Conservation (phyloP, 140 eudicot species). For the Anethum foeniculum region DNA sequence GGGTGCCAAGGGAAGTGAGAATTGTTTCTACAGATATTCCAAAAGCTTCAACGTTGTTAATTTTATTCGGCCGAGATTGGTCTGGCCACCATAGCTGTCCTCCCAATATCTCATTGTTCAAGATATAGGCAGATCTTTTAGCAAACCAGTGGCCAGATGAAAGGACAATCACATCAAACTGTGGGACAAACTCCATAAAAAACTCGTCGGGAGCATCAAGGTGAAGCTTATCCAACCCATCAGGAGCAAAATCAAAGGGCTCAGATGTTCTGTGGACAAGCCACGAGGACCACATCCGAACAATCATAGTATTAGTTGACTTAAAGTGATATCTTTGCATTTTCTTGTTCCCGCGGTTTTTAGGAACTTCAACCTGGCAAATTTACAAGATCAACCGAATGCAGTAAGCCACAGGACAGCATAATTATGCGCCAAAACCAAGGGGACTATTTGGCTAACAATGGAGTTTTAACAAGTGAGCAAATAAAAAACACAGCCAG, state of each 20-base stretch:
- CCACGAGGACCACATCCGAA: slow-evolving; percentile 98
- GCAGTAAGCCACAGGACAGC: neutral
- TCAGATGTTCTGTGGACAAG: slow-evolving; percentile 70
- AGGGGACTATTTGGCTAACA: neutral
- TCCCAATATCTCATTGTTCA: slow-evolving; percentile 86
- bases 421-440: neutral
- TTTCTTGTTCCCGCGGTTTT: slow-evolving; percentile 63
- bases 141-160: slow-evolving; percentile 99
- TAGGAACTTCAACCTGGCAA: slow-evolving; percentile 74
- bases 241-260: slow-evolving; percentile 58
- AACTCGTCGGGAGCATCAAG: slow-evolving; percentile 75
- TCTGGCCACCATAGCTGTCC: slow-evolving; percentile 91
- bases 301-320: slow-evolving; percentile 74
- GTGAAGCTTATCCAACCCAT: slow-evolving; percentile 70
- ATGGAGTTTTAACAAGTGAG: neutral
- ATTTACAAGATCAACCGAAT: slow-evolving; percentile 5
- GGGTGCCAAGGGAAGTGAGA: slow-evolving; percentile 60
- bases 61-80: slow-evolving; percentile 37
- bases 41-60: slow-evolving; percentile 62
- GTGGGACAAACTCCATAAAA: slow-evolving; percentile 46
- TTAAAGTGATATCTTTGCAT: slow-evolving; percentile 77
- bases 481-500: neutral
- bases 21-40: slow-evolving; percentile 71
- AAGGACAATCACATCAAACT: slow-evolving; percentile 66
- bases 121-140: slow-evolving; percentile 58